Evolutionary conservation across 2,329 filamentous ascomycete species (phyloP).

Genomic region (Fusarium graminum): DNA sequence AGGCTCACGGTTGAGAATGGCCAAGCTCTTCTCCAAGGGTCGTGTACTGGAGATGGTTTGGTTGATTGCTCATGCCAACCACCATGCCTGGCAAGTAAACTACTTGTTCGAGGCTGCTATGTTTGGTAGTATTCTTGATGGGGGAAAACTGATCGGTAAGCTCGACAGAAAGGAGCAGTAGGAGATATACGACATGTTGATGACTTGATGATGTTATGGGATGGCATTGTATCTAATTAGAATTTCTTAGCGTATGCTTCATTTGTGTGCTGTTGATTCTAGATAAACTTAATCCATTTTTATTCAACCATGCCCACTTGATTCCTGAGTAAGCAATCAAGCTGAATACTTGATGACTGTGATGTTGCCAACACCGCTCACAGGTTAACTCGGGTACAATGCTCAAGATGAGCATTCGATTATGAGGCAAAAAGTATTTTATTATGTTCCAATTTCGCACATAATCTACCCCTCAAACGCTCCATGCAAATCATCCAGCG

Average conservation of each 20-base stretch:
- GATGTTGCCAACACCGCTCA: no score
- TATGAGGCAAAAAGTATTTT: no score
- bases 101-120: constrained; percentile 52
- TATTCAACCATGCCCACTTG: not conserved
- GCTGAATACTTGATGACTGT: no score
- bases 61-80: constrained; percentile 44
- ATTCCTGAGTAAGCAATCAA: not conserved
- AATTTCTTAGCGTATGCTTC: not conserved
- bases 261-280: not conserved
- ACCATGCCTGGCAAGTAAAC: constrained; percentile 51
- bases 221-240: not conserved
- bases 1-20: constrained; percentile 40
- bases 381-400: no score
- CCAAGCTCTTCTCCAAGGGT: constrained; percentile 42
- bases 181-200: not conserved
- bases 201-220: constrained; percentile 12
- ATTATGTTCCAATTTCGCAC: not conserved
- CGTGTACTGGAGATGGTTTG: constrained; percentile 44
- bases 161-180: constrained; percentile 47
- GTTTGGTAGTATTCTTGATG: constrained; percentile 53
- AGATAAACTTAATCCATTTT: not conserved
- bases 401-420: no score
- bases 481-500: rapidly evolving
- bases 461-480: not conserved
- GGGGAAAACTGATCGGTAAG: constrained; percentile 49